Evolutionary conservation across 2,329 filamentous ascomycete genomes (phyloP).

Genomic region (Akanthomyces muscarius): DNA sequence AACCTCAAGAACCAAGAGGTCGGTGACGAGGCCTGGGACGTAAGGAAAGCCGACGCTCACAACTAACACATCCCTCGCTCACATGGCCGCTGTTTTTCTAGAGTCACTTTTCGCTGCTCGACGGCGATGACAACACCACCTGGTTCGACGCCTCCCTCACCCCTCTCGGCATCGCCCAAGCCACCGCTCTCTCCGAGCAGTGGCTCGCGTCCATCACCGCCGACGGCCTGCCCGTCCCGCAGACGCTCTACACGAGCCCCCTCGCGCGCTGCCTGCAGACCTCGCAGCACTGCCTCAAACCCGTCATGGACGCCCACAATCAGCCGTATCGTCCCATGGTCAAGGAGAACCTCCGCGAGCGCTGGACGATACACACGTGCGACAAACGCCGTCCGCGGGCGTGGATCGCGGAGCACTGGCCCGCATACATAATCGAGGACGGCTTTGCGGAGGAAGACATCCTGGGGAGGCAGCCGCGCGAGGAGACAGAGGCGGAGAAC

Average conservation of each 20-base stretch:
- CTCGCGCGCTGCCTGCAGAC: slow-evolving; percentile 57
- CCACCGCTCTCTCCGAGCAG: slow-evolving; percentile 46
- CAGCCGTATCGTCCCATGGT: slow-evolving; percentile 46
- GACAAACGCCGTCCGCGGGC: slow-evolving; percentile 49
- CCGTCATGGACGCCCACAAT: slow-evolving; percentile 34
- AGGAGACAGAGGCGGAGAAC: slow-evolving; percentile 48
- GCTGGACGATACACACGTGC: slow-evolving; percentile 58
- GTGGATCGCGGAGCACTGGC: slow-evolving; percentile 47
- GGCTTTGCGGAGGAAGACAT: slow-evolving; percentile 53
- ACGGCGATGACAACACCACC: slow-evolving; percentile 34
- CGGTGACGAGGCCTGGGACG: slow-evolving; percentile 54
- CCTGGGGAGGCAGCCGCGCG: slow-evolving; percentile 44
- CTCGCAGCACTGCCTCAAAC: slow-evolving; percentile 46
- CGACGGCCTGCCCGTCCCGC: slow-evolving; percentile 48
- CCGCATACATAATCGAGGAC: slow-evolving; percentile 47
- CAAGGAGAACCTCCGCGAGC: slow-evolving; percentile 57
- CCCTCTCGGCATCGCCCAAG: slow-evolving; percentile 49
- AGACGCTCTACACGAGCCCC: slow-evolving; percentile 54
- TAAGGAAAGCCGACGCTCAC: slow-evolving; percentile 22
- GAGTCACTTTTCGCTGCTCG: slow-evolving; percentile 36
- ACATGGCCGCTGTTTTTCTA: slow-evolving; percentile 9
- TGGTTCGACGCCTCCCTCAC: slow-evolving; percentile 50
- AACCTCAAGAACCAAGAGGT: slow-evolving; percentile 51
- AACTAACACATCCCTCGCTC: not conserved
- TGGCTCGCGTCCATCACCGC: slow-evolving; percentile 43